Conservation (phyloP, 441 rosid genomes). For the Daphne laureola region DNA sequence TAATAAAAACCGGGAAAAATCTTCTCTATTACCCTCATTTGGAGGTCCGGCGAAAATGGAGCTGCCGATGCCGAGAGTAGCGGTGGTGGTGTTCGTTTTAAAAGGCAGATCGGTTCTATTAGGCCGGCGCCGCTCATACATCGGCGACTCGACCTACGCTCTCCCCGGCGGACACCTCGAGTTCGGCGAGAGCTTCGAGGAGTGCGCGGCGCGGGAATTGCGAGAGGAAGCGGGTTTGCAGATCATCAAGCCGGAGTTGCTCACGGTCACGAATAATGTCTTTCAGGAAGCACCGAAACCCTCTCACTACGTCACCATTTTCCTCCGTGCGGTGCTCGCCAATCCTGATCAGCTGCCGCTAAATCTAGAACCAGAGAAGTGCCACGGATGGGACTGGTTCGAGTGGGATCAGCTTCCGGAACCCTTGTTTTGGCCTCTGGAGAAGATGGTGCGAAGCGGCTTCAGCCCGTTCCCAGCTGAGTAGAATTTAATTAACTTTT, state of each 20-base stretch:
- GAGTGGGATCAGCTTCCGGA: slow-evolving; percentile 58
- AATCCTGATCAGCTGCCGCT: slow-evolving; percentile 41
- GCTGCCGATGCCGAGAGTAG: slow-evolving; percentile 45
- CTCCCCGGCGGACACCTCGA: slow-evolving; percentile 95
- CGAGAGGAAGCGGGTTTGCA: slow-evolving; percentile 73
- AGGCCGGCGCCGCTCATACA: slow-evolving; percentile 60
- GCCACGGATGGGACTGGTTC: slow-evolving; percentile 79
- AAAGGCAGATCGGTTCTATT: slow-evolving; percentile 55
- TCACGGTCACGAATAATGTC: slow-evolving; percentile 63
- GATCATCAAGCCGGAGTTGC: slow-evolving; percentile 31
- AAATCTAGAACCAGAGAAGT: slow-evolving; percentile 68
- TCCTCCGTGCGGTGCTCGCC: slow-evolving; percentile 38
- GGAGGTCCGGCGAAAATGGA: slow-evolving; percentile 3
- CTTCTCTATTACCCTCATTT: too few species aligned
- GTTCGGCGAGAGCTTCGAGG: slow-evolving; percentile 89
- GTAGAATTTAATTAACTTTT: background rate
- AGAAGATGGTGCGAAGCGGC: slow-evolving; percentile 48
- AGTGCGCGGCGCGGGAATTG: slow-evolving; percentile 63
- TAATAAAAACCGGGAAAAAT: too few species aligned
- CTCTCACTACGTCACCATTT: slow-evolving; percentile 61
- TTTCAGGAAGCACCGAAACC: slow-evolving; percentile 48
- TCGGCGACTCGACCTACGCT: slow-evolving; percentile 64
- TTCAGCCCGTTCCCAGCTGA: slow-evolving; percentile 50
- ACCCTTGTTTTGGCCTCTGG: slow-evolving; percentile 72
- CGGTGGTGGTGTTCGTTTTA: slow-evolving; percentile 55